phyloP scores from a whole-genome alignment of 768 basidiomycete species.

The Mrakia hoshinonis region DNA sequence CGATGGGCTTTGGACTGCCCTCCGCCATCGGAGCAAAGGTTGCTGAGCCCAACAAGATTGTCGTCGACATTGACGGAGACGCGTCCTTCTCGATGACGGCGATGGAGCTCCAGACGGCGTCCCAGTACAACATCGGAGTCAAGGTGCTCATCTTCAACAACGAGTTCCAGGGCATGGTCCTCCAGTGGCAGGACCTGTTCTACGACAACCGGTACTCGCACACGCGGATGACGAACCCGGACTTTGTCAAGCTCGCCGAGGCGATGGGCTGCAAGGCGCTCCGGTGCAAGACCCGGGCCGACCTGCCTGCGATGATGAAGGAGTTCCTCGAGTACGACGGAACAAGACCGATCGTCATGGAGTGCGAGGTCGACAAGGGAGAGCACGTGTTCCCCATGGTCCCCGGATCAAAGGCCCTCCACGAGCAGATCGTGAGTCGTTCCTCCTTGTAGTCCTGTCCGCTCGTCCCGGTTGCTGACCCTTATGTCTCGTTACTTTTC shows the following conservation, averaged over 20 bases:
- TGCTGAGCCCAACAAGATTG: conserved; percentile 82
- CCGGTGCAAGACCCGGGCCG: conserved; percentile 57
- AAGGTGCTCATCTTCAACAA: conserved; percentile 91
- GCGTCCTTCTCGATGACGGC: conserved; percentile 99
- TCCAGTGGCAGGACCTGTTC: conserved; percentile 99
- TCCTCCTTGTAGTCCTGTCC: no score
- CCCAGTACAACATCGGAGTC: conserved; percentile 84
- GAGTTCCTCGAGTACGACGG: conserved; percentile 86
- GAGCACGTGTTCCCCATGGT: conserved; percentile 55
- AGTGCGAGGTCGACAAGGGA: conserved; percentile 72
- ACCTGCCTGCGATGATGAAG: conserved; percentile 92
- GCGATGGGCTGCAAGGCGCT: conserved; percentile 91
- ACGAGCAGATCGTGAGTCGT: conserved; percentile 64
- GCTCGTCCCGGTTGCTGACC: background rate
- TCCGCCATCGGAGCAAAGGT: conserved; percentile 95
- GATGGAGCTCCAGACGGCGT: conserved; percentile 94
- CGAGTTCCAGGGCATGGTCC: conserved; percentile 98
- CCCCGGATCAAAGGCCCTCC: conserved; percentile 85
- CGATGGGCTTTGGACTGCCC: conserved; percentile 97
- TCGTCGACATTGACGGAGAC: conserved; percentile 94
- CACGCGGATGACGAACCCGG: conserved; percentile 88
- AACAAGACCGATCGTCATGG: conserved; percentile 76
- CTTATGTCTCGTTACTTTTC: background rate
- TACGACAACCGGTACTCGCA: conserved; percentile 96
- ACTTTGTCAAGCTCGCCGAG: conserved; percentile 80